These are phyloP conservation scores for Fraxinus americana DNA, from an alignment of 257 asterid genomes.

Conservation along the genomic window DNA sequence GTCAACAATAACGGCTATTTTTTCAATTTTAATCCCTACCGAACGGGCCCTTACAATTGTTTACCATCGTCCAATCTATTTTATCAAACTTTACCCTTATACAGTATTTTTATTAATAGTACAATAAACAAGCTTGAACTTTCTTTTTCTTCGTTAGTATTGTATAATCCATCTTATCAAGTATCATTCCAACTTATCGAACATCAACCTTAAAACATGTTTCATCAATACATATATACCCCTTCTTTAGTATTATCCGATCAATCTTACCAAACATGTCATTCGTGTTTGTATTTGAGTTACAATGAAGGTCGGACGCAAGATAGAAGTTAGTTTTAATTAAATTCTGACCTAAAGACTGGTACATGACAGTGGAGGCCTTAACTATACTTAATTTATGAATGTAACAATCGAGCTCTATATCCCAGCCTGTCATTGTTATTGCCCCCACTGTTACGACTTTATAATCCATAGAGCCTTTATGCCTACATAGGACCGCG, in stretches of 20 bases:
- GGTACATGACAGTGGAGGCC: neutral
- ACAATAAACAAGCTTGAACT: neutral
- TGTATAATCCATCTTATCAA: too few species aligned
- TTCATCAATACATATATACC: neutral
- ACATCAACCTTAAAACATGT: neutral
- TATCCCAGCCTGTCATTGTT: conserved; percentile 37
- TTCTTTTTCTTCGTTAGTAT: too few species aligned
- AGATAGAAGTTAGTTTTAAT: neutral
- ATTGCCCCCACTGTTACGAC: conserved; percentile 50
- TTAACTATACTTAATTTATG: neutral
- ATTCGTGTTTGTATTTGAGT: neutral
- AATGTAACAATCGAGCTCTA: conserved; percentile 10
- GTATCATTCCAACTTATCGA: neutral
- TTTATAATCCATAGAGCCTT: conserved; percentile 46
- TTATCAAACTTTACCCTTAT: neutral
- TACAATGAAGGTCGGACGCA: neutral
- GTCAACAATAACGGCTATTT: too few species aligned
- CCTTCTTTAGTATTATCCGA: neutral
- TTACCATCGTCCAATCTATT: too few species aligned
- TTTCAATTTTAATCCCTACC: too few species aligned
- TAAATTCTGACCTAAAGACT: conserved; percentile 1
- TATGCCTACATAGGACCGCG: conserved; percentile 52
- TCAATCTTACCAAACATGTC: neutral
- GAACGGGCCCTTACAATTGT: neutral
- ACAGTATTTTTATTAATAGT: neutral